Evolutionary conservation across 2,329 filamentous ascomycete species (phyloP).

Genomic region (Cladosporium sp.): DNA sequence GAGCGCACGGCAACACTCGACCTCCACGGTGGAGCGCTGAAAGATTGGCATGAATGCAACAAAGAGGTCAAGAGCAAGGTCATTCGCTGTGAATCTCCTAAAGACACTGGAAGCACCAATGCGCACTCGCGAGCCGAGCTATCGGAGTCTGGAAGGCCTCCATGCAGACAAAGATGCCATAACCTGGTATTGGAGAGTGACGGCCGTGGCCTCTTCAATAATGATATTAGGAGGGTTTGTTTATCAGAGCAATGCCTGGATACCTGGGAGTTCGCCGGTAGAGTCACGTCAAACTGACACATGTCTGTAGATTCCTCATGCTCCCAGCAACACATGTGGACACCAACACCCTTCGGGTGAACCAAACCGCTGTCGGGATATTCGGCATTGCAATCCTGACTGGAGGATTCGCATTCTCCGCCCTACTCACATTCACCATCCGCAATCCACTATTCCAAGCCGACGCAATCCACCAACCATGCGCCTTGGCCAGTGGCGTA

Average conservation of each 20-base stretch:
- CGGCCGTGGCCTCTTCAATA: constrained; percentile 46
- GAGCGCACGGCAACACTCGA: background rate
- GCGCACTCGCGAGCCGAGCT: constrained; percentile 31
- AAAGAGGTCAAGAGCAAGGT: constrained; percentile 8
- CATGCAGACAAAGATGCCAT: constrained; percentile 26
- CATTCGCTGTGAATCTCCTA: constrained; percentile 8
- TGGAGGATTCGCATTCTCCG: constrained; percentile 51
- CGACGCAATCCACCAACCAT: constrained; percentile 50
- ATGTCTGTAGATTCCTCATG: constrained; percentile 47
- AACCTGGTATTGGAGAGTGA: constrained; percentile 52
- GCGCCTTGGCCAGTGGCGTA: constrained; percentile 45
- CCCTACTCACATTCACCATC: constrained; percentile 49
- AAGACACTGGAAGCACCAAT: constrained; percentile 21
- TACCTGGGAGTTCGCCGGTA: constrained; percentile 22
- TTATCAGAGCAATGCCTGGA: background rate
- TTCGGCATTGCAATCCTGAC: constrained; percentile 50
- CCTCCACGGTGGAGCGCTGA: background rate
- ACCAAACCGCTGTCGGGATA: constrained; percentile 43
- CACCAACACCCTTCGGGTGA: constrained; percentile 41
- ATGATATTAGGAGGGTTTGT: constrained; percentile 52
- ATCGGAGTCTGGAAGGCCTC: constrained; percentile 32
- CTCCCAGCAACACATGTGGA: constrained; percentile 49
- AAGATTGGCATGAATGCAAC: constrained; percentile 14
- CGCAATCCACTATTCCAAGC: constrained; percentile 49
- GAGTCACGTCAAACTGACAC: constrained; percentile 23